Evolutionary conservation across 2,329 filamentous ascomycete genomes (phyloP), one percentile per base, ranked within the genome.

Genomic region (Polytolypa hystricis): DNA sequence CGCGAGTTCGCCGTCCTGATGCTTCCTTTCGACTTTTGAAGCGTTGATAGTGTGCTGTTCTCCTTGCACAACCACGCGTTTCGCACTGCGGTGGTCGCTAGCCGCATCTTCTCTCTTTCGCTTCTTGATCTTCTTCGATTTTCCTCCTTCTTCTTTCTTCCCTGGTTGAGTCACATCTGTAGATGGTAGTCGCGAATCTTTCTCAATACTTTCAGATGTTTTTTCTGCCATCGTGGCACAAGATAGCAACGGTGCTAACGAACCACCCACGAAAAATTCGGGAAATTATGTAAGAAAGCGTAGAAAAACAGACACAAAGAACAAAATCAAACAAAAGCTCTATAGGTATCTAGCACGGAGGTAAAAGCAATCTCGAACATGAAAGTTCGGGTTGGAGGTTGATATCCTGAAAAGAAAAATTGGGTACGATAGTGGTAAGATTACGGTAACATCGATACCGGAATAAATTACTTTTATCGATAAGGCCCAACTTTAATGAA

Each of bases 71-170:
- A 39, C 23, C 2, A 40, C 33, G 18, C 39, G 34, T 19, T 43
- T 41, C 20, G 36, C 19, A 29, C 19, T 33, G 33, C 30, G 31
- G 31, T 30, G 21, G 15, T 25, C 31, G 41, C 35, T 12, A 9
- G 30, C 25, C 27, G 37, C 16, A 19, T 55, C 50, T n/a, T 57
- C 47, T 39, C 48, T 46, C 45, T 60, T 54, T 18, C 50, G 47
- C 36, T 58, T 60, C 41, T 56, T 57, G 33, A 41, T 53, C 33
- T 51, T 50, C 38, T 51, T 55, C n/a, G 21, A n/a, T n/a, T 25
- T 7, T n/a, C n/a, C n/a, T n/a, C 7, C 21, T n/a, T 25, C 21
- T 7, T 25, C 21, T 25, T 25, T 25, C 21, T 7, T 7, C 7
- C n/a, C 21, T 25, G 7, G 7, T 25, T 25, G 7, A 25, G 7